phyloP scores from a whole-genome alignment of 768 basidiomycete genomes.

The Boletellus emodensis region DNA sequence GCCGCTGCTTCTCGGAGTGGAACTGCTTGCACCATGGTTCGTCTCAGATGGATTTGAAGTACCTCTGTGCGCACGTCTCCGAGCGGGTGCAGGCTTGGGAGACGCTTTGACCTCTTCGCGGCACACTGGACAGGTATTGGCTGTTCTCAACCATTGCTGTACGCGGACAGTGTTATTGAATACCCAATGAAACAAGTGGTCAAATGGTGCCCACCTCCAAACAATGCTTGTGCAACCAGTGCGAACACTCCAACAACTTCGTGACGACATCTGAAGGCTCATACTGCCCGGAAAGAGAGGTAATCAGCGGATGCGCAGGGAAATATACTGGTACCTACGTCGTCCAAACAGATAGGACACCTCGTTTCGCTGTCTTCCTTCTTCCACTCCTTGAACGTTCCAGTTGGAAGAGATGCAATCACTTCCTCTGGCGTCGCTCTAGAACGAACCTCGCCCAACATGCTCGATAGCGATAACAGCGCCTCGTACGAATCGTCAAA shows the following conservation, averaged over 20 bases:
- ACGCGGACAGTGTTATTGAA: constrained; percentile 4
- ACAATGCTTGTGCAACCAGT: constrained; percentile 80
- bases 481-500: constrained; percentile 75
- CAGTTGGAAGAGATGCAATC: constrained; percentile 56
- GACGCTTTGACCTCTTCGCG: constrained; percentile 50
- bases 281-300: constrained; percentile 45
- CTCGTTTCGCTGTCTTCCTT: constrained; percentile 62
- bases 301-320: neutral
- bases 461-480: constrained; percentile 51
- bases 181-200: neutral
- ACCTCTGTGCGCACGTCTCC: constrained; percentile 16
- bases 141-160: constrained; percentile 78
- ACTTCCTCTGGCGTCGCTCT: constrained; percentile 60
- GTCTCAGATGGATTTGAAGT: constrained; percentile 2
- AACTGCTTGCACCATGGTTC: constrained; percentile 4
- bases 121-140: constrained; percentile 79
- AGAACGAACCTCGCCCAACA: constrained; percentile 67
- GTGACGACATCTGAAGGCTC: constrained; percentile 55
- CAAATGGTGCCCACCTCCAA: constrained; percentile 49
- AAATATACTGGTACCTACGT: constrained; percentile 46
- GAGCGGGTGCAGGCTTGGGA: constrained; percentile 20
- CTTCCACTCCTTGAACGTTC: constrained; percentile 65
- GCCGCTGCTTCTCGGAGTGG: neutral
- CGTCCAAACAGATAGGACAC: constrained; percentile 83
- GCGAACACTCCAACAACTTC: constrained; percentile 65